These are phyloP conservation scores for Speleostelium caveatum DNA, from an alignment of 78 protist species.

Conservation along the genomic window DNA sequence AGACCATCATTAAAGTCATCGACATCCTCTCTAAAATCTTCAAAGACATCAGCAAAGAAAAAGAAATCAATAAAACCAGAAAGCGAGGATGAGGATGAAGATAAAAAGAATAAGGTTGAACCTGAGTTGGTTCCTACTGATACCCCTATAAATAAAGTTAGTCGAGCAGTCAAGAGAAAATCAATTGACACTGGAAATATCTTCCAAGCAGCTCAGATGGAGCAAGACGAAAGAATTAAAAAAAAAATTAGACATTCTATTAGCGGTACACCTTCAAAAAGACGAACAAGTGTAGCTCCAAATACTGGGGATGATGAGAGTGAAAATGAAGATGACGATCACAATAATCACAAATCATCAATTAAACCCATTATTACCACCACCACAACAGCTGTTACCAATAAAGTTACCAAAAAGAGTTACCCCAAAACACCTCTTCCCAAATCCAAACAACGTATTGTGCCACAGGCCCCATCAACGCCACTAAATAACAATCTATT, in stretches of 20 bases:
- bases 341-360: not conserved
- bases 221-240: not conserved
- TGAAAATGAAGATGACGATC: not conserved
- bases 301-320: not conserved
- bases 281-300: not conserved
- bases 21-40: not conserved
- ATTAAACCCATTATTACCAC: constrained; percentile 2
- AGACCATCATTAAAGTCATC: not conserved
- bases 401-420: constrained; percentile 1
- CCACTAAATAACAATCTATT: not conserved
- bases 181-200: constrained; percentile 35
- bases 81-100: not conserved
- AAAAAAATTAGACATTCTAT: constrained; percentile 12
- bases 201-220: not conserved
- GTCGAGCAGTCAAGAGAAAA: constrained; percentile 9
- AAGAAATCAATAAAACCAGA: not conserved
- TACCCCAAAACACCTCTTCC: constrained; percentile 43
- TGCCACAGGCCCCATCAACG: not conserved
- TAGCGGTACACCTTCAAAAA: not conserved
- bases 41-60: not conserved
- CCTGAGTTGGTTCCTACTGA: not conserved
- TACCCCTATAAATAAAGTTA: not conserved
- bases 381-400: constrained; percentile 7
- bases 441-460: not conserved
- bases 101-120: not conserved